These are phyloP conservation scores for Ajuga chamaepitys DNA, from an alignment of 257 asterid genomes.

Conservation along the genomic window DNA sequence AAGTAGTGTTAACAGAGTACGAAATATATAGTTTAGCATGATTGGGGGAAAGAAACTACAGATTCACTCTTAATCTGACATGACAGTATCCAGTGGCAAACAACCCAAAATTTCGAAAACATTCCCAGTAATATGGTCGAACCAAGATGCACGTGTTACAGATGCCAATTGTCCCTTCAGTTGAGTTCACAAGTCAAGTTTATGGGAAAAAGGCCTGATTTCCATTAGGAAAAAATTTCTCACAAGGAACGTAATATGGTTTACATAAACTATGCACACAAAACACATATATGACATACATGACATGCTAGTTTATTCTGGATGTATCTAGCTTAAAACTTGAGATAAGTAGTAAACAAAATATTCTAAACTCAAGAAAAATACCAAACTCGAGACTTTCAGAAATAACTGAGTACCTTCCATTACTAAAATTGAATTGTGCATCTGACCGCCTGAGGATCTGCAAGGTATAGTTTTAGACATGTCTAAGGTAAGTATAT, in stretches of 20 bases:
- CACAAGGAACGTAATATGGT: not conserved
- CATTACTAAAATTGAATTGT: constrained; percentile 76
- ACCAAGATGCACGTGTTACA: not conserved
- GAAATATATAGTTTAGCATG: not conserved
- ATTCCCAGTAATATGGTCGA: not conserved
- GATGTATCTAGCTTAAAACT: not conserved
- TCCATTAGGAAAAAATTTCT: not conserved
- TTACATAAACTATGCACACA: not conserved
- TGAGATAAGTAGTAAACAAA: not conserved
- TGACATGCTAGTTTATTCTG: not conserved
- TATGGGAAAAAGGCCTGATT: not conserved
- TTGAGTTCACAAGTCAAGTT: not conserved
- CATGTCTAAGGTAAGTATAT: not conserved
- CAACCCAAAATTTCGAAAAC: not conserved
- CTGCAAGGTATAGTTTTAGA: constrained; percentile 33
- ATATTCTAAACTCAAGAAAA: not conserved
- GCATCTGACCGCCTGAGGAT: constrained; percentile 81
- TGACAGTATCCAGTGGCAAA: not conserved
- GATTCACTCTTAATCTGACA: not conserved
- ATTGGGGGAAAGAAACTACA: not conserved
- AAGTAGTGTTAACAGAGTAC: not conserved
- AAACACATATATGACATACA: not conserved
- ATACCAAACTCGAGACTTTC: not conserved
- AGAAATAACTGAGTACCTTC: constrained; percentile 52
- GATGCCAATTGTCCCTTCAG: not conserved